These are phyloP conservation scores for Achaetomiella virescens DNA, from an alignment of 495 filamentous ascomycete genomes.

Conservation along the genomic window DNA sequence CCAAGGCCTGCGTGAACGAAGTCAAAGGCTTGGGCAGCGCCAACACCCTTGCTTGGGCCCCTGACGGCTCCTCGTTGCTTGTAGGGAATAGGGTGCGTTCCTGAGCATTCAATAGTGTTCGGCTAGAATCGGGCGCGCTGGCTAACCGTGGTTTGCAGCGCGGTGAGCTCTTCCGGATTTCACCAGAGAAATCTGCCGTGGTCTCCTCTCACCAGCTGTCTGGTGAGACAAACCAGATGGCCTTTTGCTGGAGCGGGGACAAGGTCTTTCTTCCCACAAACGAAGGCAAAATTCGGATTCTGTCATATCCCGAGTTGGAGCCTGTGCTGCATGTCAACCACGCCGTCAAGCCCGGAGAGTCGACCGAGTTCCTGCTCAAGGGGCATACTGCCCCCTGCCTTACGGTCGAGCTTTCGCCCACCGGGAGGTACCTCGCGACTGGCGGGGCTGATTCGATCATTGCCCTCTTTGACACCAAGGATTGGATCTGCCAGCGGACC, in stretches of 20 bases:
- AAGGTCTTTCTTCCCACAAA: constrained; percentile 76
- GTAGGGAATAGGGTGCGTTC: constrained; percentile 73
- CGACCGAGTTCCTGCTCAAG: constrained; percentile 56
- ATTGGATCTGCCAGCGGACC: constrained; percentile 85
- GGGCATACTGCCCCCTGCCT: constrained; percentile 78
- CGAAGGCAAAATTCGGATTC: constrained; percentile 74
- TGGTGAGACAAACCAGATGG: constrained; percentile 72
- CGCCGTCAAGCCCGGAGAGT: constrained; percentile 29
- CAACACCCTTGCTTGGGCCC: constrained; percentile 78
- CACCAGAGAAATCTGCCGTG: constrained; percentile 44
- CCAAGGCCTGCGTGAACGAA: constrained; percentile 69
- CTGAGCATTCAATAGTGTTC: background rate
- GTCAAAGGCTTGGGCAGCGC: constrained; percentile 77
- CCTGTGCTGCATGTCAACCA: constrained; percentile 40
- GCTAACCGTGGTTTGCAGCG: constrained; percentile 43
- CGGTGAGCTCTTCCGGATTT: constrained; percentile 63
- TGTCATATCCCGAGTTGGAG: constrained; percentile 61
- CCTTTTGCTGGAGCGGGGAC: constrained; percentile 70
- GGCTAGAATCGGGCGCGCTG: background rate
- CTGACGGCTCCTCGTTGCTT: constrained; percentile 74
- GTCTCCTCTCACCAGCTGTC: constrained; percentile 61
- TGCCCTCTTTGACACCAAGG: constrained; percentile 82
- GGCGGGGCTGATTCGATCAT: constrained; percentile 87
- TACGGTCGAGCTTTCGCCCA: constrained; percentile 64
- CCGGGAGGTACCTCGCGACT: constrained; percentile 73